Percentiles rank a stretch among this genome's conserved stretches.
phyloP scores from a whole-genome alignment of 352 stramenopile species.

The Globisporangium canariense region DNA sequence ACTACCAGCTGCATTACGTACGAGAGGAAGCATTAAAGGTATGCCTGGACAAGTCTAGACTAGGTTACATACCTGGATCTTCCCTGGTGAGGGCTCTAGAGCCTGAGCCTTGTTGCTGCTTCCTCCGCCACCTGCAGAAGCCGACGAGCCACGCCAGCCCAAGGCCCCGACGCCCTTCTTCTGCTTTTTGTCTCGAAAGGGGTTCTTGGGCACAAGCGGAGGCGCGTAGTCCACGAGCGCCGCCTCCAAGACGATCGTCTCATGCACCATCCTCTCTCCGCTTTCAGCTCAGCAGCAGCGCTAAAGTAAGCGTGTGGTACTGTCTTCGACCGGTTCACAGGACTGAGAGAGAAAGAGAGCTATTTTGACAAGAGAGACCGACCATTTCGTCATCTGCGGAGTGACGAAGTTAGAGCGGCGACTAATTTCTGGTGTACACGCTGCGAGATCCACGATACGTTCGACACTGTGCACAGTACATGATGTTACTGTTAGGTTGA shows the following conservation, averaged over 20 bases:
- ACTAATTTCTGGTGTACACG: no score
- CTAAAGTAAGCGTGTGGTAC: no score
- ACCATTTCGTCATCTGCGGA: no score
- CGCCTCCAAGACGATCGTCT: slow-evolving; percentile 24
- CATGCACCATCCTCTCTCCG: background rate
- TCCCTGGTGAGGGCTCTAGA: background rate
- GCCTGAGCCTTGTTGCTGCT: background rate
- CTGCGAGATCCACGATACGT: no score
- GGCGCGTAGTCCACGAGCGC: slow-evolving; percentile 19
- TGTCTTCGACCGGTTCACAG: no score
- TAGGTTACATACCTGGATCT: slow-evolving; percentile 18
- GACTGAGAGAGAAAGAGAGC: no score
- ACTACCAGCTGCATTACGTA: background rate
- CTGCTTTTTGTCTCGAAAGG: slow-evolving; percentile 22
- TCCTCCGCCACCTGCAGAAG: background rate
- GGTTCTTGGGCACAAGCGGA: slow-evolving; percentile 17
- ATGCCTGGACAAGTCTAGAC: background rate
- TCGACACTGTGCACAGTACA: no score
- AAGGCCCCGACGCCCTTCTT: background rate
- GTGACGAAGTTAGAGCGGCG: no score
- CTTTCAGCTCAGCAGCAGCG: background rate
- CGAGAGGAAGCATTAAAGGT: background rate
- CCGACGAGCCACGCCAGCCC: background rate
- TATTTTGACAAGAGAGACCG: no score
- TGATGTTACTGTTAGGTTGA: no score